These are phyloP conservation scores for Colletotrichum sansevieriae DNA, from an alignment of 2,329 filamentous ascomycete genomes.

Conservation along the genomic window DNA sequence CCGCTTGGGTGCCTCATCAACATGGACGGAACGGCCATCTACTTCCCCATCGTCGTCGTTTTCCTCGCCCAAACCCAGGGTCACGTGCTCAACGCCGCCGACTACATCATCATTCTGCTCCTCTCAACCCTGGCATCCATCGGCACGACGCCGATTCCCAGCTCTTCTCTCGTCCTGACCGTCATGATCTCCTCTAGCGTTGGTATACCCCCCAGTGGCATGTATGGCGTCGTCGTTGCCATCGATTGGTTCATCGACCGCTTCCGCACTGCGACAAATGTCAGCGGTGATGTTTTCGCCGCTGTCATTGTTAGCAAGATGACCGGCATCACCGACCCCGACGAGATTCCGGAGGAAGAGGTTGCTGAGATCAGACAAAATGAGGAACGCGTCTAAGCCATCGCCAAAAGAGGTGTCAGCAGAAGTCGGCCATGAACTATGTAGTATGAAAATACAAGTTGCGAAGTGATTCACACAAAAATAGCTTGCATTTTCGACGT, in stretches of 20 bases:
- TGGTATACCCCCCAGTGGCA: constrained; percentile 59
- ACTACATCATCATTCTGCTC: constrained; percentile 64
- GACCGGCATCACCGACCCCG: constrained; percentile 51
- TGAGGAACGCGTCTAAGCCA: constrained; percentile 30
- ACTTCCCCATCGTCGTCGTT: constrained; percentile 66
- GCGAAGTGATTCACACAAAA: neutral
- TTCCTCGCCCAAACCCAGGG: constrained; percentile 66
- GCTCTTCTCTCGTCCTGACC: constrained; percentile 63
- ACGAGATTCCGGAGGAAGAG: constrained; percentile 35
- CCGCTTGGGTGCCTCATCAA: constrained; percentile 64
- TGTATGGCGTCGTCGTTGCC: constrained; percentile 66
- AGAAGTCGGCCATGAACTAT: too few relatives aligned
- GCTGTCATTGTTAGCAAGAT: constrained; percentile 55
- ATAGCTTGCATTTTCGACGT: too few relatives aligned
- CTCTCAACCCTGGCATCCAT: constrained; percentile 65
- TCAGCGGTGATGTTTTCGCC: constrained; percentile 63
- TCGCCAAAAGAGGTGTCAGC: neutral
- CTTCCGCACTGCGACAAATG: constrained; percentile 65
- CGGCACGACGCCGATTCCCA: constrained; percentile 66
- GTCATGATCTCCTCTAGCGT: constrained; percentile 64
- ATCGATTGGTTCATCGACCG: constrained; percentile 70
- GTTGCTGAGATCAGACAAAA: constrained; percentile 26
- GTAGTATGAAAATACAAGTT: too few relatives aligned
- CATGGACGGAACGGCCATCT: constrained; percentile 69
- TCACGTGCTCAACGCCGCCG: constrained; percentile 54